These are phyloP conservation scores for Biancaea sappan DNA, from an alignment of 306 rosid genomes.

Conservation along the genomic window DNA sequence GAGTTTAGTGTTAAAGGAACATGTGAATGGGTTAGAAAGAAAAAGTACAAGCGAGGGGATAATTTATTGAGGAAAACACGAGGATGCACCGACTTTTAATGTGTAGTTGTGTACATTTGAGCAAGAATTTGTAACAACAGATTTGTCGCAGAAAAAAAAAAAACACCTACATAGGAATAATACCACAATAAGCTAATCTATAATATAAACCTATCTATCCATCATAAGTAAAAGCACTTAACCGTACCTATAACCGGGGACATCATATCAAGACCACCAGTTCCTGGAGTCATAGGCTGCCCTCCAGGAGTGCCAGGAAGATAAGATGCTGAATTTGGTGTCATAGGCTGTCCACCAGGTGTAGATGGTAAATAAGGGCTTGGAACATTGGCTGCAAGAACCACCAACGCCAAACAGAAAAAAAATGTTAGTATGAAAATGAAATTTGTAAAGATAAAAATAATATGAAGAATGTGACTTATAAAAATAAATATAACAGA, in stretches of 20 bases:
- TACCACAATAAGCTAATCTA: background rate
- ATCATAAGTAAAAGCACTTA: background rate
- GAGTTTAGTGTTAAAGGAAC: background rate
- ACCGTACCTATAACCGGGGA: conserved; percentile 85
- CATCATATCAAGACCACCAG: conserved; percentile 95
- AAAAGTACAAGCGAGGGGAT: background rate
- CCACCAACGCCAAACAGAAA: background rate
- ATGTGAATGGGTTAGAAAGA: background rate
- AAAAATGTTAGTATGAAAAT: conserved; percentile 18
- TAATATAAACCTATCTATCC: background rate
- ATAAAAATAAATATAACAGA: background rate
- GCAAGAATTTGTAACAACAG: background rate
- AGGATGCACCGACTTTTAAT: background rate
- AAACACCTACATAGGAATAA: background rate
- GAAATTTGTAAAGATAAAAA: background rate
- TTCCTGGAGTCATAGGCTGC: conserved; percentile 99
- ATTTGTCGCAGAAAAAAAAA: background rate
- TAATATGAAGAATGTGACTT: background rate
- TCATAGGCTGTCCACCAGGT: conserved; percentile 99
- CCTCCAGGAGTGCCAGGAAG: conserved; percentile 99
- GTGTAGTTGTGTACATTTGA: background rate
- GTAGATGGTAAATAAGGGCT: conserved; percentile 99
- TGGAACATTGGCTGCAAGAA: conserved; percentile 88
- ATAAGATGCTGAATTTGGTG: conserved; percentile 93
- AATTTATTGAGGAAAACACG: background rate